These are phyloP conservation scores for Davidsoniella eucalypti DNA, from an alignment of 2,329 filamentous ascomycete genomes.

Conservation along the genomic window DNA sequence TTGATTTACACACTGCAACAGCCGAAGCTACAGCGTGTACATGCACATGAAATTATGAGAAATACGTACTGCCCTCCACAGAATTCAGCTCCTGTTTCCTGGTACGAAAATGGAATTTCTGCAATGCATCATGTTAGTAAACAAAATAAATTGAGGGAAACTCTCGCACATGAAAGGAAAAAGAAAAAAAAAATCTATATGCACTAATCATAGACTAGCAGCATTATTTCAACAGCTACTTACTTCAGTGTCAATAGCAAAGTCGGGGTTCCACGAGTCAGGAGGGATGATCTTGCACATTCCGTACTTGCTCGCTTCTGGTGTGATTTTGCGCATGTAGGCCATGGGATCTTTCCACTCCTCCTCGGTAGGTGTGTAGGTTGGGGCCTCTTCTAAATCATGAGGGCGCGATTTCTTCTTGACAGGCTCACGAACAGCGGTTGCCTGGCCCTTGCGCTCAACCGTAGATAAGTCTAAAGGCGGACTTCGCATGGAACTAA, in stretches of 20 bases:
- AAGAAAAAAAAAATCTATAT: not conserved
- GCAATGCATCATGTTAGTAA: conserved; percentile 14
- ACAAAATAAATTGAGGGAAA: not conserved
- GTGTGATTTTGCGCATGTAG: conserved; percentile 81
- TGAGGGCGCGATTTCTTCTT: conserved; percentile 68
- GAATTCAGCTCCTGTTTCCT: conserved; percentile 94
- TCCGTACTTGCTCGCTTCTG: conserved; percentile 74
- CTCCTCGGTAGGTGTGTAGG: conserved; percentile 76
- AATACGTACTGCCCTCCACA: conserved; percentile 81
- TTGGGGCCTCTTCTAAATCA: conserved; percentile 75
- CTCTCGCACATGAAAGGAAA: not conserved
- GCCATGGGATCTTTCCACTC: conserved; percentile 90
- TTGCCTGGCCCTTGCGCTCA: conserved; percentile 74
- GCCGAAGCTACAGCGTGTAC: not conserved
- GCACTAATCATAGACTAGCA: not conserved
- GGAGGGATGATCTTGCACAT: conserved; percentile 94
- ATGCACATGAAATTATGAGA: not conserved
- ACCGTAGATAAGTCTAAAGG: conserved; percentile 78
- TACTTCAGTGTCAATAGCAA: conserved; percentile 94
- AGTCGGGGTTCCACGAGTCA: conserved; percentile 82
- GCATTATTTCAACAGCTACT: conserved; percentile 7
- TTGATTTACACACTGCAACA: not conserved
- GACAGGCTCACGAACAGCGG: conserved; percentile 55
- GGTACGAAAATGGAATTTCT: conserved; percentile 95
- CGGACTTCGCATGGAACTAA: conserved; percentile 39